These are phyloP conservation scores for Cryptosporidium viatorum DNA, from an alignment of 169 alveolate genomes.

Conservation along the genomic window DNA sequence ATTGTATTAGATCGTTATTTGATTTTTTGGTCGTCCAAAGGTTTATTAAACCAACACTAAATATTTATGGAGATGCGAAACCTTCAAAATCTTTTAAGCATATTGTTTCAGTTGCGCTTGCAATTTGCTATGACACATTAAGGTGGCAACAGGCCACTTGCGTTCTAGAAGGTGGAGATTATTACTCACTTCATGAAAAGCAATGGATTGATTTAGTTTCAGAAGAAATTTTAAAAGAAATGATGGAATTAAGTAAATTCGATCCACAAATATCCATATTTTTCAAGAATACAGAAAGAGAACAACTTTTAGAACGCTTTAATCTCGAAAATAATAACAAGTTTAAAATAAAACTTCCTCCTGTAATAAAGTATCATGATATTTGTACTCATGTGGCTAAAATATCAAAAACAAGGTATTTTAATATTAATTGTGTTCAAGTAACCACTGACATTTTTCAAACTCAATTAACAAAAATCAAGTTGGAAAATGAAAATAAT, in stretches of 20 bases:
- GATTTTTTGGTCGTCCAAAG: constrained; percentile 26
- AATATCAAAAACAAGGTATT: constrained; percentile 53
- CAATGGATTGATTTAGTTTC: constrained; percentile 72
- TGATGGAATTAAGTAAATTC: neutral
- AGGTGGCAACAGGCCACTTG: constrained; percentile 73
- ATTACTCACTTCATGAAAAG: constrained; percentile 30
- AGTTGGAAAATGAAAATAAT: neutral
- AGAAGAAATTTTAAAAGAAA: constrained; percentile 46
- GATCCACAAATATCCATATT: constrained; percentile 29
- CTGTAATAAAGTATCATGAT: constrained; percentile 30
- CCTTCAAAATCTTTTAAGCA: constrained; percentile 41
- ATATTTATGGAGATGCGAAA: constrained; percentile 46
- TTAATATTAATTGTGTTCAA: constrained; percentile 57
- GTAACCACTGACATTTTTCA: constrained; percentile 46
- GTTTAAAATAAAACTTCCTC: constrained; percentile 32
- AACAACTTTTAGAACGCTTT: neutral
- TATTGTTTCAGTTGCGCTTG: constrained; percentile 33
- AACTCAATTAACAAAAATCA: constrained; percentile 20
- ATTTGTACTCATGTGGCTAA: constrained; percentile 28
- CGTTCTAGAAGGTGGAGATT: neutral
- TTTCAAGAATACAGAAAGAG: constrained; percentile 60
- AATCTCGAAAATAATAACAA: constrained; percentile 1
- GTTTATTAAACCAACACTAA: constrained; percentile 33
- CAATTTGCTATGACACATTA: constrained; percentile 62
- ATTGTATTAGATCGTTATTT: constrained; percentile 18